Conservation (phyloP, 2,329 filamentous ascomycete genomes). For the Cercospora sp. region DNA sequence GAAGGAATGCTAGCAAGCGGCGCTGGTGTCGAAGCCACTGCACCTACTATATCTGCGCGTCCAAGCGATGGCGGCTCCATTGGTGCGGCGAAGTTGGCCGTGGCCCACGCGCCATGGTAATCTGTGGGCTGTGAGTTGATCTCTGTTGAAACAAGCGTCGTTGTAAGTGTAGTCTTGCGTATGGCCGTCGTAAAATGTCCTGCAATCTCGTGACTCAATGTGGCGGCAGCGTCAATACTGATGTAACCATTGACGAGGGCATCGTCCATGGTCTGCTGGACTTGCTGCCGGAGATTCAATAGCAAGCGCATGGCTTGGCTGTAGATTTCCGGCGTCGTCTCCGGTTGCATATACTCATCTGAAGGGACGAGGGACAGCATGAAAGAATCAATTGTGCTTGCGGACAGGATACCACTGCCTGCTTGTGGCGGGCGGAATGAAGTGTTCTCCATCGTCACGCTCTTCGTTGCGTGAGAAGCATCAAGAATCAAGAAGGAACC, state of each 20-base stretch:
- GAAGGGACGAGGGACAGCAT: not conserved
- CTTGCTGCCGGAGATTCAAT: not conserved
- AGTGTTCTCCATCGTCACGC: not conserved
- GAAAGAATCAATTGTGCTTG: not conserved
- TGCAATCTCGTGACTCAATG: not conserved
- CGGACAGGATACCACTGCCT: not conserved
- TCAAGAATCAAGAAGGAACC: not conserved
- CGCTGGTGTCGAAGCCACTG: not conserved
- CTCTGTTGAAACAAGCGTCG: not conserved
- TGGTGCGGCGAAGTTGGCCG: slow-evolving; percentile 2
- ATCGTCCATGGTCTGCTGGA: not conserved
- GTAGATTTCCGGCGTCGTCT: not conserved
- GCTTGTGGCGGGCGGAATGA: not conserved
- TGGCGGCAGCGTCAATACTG: not conserved
- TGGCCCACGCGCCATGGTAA: not conserved
- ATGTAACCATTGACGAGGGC: not conserved
- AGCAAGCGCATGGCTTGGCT: not conserved
- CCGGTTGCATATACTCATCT: not conserved
- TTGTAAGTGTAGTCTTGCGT: not conserved
- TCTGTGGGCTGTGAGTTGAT: not conserved
- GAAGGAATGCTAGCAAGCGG: slow-evolving; percentile 1
- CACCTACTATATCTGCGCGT: not conserved
- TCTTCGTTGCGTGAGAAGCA: not conserved
- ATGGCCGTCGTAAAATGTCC: not conserved
- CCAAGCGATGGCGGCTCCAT: not conserved